Conservation (phyloP, 2,329 filamentous ascomycete genomes). For the Stachybotrys echinatus region DNA sequence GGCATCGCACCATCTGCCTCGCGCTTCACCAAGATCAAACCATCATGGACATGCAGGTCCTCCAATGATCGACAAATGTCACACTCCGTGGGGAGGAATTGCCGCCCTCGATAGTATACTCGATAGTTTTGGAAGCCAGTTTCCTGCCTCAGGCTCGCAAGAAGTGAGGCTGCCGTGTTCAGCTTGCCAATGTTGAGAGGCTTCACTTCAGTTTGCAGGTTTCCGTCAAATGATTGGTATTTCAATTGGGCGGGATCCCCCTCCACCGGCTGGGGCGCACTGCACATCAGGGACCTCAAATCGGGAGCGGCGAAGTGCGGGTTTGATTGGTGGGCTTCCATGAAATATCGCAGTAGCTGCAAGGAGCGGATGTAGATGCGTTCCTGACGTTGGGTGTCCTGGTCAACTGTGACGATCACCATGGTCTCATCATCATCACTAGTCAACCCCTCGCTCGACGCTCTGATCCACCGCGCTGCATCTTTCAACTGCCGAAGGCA, state of each 20-base stretch:
- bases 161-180: constrained; percentile 66
- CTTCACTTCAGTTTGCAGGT: constrained; percentile 53
- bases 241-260: constrained; percentile 63
- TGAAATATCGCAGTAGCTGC: constrained; percentile 61
- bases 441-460: constrained; percentile 34
- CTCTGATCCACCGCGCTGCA: constrained; percentile 51
- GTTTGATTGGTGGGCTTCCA: constrained; percentile 59
- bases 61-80: constrained; percentile 58
- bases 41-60: constrained; percentile 61
- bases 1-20: constrained; percentile 42
- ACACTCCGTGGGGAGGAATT: constrained; percentile 55
- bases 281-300: constrained; percentile 45
- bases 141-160: constrained; percentile 59
- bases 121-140: constrained; percentile 75
- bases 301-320: constrained; percentile 56
- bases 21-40: constrained; percentile 61
- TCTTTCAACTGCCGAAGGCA: constrained; percentile 66
- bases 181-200: constrained; percentile 60
- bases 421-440: constrained; percentile 47
- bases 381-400: constrained; percentile 43
- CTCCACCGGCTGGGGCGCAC: constrained; percentile 45
- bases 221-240: constrained; percentile 68
- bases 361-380: constrained; percentile 64
- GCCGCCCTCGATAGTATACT: constrained; percentile 63
- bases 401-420: constrained; percentile 42